Conservation (phyloP, 2,329 filamentous ascomycete species). For the Aspergillus latus region DNA sequence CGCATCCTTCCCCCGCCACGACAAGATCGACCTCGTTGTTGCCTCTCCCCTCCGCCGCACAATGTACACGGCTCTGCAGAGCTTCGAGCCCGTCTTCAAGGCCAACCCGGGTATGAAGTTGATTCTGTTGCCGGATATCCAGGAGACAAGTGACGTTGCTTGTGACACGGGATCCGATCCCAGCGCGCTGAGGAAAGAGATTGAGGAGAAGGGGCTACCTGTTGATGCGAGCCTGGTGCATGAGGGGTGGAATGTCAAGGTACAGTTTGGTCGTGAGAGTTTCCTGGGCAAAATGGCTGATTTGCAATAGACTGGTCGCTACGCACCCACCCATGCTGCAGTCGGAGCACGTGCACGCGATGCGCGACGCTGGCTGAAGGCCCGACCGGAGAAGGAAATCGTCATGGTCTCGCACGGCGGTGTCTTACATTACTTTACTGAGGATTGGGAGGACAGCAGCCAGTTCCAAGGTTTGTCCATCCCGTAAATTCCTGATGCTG, state of each 20-base stretch:
- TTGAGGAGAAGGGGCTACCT: conserved; percentile 51
- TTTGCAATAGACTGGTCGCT: conserved; percentile 39
- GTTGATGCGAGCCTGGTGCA: conserved; percentile 65
- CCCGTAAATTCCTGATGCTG: background rate
- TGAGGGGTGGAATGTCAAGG: conserved; percentile 72
- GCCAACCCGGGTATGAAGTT: conserved; percentile 52
- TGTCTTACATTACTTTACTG: conserved; percentile 79
- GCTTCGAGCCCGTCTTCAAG: conserved; percentile 61
- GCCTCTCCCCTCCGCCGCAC: conserved; percentile 80
- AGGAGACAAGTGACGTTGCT: conserved; percentile 72
- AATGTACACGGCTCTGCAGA: conserved; percentile 71
- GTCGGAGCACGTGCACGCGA: conserved; percentile 62
- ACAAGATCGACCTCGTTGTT: conserved; percentile 66
- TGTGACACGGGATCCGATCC: conserved; percentile 71
- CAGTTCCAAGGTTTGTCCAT: conserved; percentile 44
- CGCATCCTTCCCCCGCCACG: conserved; percentile 63
- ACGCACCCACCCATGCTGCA: conserved; percentile 49
- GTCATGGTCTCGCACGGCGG: conserved; percentile 80
- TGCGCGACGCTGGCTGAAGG: conserved; percentile 59
- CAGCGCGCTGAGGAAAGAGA: conserved; percentile 59
- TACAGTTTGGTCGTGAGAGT: conserved; percentile 13
- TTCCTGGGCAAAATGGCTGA: background rate
- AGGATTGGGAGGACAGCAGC: conserved; percentile 69
- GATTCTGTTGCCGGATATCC: conserved; percentile 69
- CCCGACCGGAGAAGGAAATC: conserved; percentile 62